Percentiles rank a stretch among this genome's conserved stretches.
Conservation (phyloP, 495 filamentous ascomycete genomes). For the Trichocladium antarcticum region DNA sequence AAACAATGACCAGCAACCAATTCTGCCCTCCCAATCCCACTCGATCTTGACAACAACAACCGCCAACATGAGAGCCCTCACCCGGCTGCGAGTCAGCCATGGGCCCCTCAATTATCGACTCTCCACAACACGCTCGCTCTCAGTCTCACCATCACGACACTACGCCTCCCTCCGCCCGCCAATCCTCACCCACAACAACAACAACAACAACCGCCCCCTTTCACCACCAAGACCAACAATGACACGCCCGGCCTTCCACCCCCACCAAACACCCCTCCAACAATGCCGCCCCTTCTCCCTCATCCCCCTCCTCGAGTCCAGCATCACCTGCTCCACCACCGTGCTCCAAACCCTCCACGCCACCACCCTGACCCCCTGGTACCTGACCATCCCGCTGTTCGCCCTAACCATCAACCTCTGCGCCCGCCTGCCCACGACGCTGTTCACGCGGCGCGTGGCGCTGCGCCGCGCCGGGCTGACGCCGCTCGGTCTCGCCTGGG, state of each 20-base stretch:
- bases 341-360: constrained; percentile 52
- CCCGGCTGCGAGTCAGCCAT: neutral
- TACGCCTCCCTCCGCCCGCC: neutral
- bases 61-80: neutral
- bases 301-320: constrained; percentile 30
- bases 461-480: constrained; percentile 35
- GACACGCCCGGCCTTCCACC: neutral
- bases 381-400: constrained; percentile 54
- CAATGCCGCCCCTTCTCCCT: constrained; percentile 3
- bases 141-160: neutral
- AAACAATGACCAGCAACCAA: neutral
- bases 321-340: constrained; percentile 41
- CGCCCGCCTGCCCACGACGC: constrained; percentile 47
- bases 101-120: neutral
- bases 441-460: constrained; percentile 39
- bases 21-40: neutral
- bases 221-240: neutral
- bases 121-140: neutral
- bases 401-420: constrained; percentile 50
- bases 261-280: neutral
- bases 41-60: neutral
- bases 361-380: constrained; percentile 56
- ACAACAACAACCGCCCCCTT: neutral
- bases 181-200: neutral
- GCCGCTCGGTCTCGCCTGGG: constrained; percentile 41